Base-by-base conservation (phyloP, 495 filamentous ascomycete genomes). In the Parmelia sp. region DNA sequence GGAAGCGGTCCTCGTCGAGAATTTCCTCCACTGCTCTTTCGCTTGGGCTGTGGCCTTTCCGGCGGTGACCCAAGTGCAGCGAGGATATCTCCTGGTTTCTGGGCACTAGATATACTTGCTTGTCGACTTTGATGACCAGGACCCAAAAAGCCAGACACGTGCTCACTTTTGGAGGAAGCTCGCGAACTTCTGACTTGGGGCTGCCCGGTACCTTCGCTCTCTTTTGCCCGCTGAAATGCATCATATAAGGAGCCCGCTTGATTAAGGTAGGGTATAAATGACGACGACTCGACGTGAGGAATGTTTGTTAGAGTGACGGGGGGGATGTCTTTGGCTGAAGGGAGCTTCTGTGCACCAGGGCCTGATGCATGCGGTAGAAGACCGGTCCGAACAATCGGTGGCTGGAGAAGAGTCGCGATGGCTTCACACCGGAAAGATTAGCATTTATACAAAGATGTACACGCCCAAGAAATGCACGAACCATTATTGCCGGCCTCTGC, bases 291-390 rank as follows among this genome's bases (percentile, higher is more conserved):
- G 39, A 97, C 82, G 68, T 89, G 88, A 2, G 87, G 84, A 58
- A 97, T 92, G 63, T 95, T 96, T 8, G 93, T 92, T 61, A 99
- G 79, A 0, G 90, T 88, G 11, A 99, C 94, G 0, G 94, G 93
- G 0, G 94, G 92, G 57, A 99, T 99, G 73, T 99, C 94, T 76
- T 84, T 85, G 10, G 92, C 79, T n/a, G 90, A 92, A 0, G 94
- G 94, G 9, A 90, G 86, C 63, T 87, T 92, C 69, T 91, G 90
- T 65, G 84, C 86, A 9, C 84, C 75, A 0, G 90, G 78, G 8
- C 85, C 82, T 4, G 86, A 75, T 4, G 86, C 85, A 71, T 94
- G 88, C 4, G 91, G 86, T 19, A 88, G 79, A 55, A 96, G 80
- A 53, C 90, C 93, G 23, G 92, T 94, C 60, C 95, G 90, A 33